Evolutionary conservation across 768 basidiomycete genomes (phyloP).

Genomic region (Imleria badia): DNA sequence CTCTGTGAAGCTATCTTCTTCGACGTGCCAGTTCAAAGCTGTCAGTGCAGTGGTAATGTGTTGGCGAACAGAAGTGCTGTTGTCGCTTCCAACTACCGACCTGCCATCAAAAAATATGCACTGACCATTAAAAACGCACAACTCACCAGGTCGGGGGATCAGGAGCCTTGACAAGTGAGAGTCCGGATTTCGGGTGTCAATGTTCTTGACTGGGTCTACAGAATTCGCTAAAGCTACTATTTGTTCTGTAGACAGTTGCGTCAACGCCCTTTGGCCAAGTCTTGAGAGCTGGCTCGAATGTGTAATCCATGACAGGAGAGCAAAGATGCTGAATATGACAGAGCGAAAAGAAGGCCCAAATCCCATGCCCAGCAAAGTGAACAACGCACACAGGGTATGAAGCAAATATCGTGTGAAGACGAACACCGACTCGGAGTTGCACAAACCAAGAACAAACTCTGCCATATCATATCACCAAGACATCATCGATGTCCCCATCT

Average conservation of each 20-base stretch:
- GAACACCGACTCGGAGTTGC: background rate
- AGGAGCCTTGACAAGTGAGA: conserved; percentile 83
- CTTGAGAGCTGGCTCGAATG: conserved; percentile 30
- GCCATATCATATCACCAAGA: background rate
- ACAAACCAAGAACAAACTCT: background rate
- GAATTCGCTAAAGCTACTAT: conserved; percentile 50
- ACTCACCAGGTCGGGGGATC: conserved; percentile 79
- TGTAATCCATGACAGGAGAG: conserved; percentile 22
- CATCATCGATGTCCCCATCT: background rate
- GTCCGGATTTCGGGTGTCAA: conserved; percentile 62
- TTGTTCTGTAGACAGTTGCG: conserved; percentile 48
- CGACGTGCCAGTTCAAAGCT: conserved; percentile 81
- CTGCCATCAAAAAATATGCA: background rate
- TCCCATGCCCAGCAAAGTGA: conserved; percentile 16
- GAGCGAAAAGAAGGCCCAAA: conserved; percentile 1
- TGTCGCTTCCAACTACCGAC: conserved; percentile 61
- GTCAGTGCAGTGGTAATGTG: conserved; percentile 76
- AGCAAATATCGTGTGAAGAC: conserved; percentile 14
- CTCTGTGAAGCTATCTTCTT: conserved; percentile 78
- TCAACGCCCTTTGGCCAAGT: conserved; percentile 39
- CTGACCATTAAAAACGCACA: background rate
- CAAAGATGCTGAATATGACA: conserved; percentile 9
- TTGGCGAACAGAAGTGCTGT: conserved; percentile 78
- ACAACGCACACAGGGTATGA: no score
- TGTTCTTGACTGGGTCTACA: conserved; percentile 64